A percentile compares a stretch with the other conserved stretches of the same genome.
These are phyloP conservation scores for Erysiphe pulchra DNA, from an alignment of 2,329 filamentous ascomycete species.

Conservation along the genomic window DNA sequence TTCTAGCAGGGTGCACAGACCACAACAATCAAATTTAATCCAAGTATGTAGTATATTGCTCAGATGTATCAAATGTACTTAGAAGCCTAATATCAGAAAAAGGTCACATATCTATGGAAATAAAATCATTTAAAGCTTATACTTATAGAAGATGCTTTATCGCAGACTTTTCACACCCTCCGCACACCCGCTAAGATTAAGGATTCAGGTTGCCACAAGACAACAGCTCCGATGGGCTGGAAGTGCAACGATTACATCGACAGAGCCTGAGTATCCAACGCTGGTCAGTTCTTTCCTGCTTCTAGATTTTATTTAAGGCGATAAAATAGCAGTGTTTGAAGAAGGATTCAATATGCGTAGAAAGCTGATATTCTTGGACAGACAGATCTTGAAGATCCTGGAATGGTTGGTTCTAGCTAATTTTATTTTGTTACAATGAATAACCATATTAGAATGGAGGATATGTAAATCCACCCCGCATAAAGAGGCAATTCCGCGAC, in stretches of 20 bases:
- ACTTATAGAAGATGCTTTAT: slow-evolving; percentile 28
- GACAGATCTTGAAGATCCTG: slow-evolving; percentile 36
- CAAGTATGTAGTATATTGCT: too few relatives aligned
- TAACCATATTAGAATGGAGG: slow-evolving; percentile 42
- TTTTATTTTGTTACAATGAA: neutral
- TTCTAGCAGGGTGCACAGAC: neutral
- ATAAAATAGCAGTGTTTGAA: neutral
- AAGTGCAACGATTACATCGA: slow-evolving; percentile 1
- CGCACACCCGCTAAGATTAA: slow-evolving; percentile 13
- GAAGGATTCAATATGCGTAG: neutral
- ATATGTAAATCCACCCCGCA: slow-evolving; percentile 50
- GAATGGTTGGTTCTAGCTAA: slow-evolving; percentile 25
- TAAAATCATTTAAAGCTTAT: neutral
- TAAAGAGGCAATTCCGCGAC: slow-evolving; percentile 83
- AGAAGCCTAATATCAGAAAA: too few relatives aligned
- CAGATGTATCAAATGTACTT: too few relatives aligned
- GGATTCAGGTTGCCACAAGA: neutral
- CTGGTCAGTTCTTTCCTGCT: slow-evolving; percentile 5
- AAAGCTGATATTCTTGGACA: slow-evolving; percentile 3
- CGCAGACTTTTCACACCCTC: slow-evolving; percentile 29
- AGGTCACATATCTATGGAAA: too few relatives aligned
- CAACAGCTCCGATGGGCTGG: slow-evolving; percentile 23
- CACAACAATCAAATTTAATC: neutral
- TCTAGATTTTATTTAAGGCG: neutral
- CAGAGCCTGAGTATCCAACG: slow-evolving; percentile 9